Conservation (phyloP, 2,329 filamentous ascomycete genomes). For the Arachnomyces sp. region DNA sequence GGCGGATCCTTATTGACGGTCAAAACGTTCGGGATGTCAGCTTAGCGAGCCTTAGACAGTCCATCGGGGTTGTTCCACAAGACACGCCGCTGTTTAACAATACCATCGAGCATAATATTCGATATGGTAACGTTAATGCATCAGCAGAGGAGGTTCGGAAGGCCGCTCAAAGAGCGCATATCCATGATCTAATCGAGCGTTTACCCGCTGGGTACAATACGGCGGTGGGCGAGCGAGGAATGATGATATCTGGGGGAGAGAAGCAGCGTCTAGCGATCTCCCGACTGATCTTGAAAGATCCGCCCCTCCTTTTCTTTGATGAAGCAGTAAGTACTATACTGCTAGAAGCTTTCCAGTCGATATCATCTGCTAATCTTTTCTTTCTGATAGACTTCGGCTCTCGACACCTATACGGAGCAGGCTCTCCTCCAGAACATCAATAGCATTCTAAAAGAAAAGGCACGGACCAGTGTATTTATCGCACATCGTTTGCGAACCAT, state of each 20-base stretch:
- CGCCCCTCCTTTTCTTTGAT: slow-evolving; percentile 86
- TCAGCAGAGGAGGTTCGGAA: slow-evolving; percentile 63
- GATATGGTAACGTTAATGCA: slow-evolving; percentile 77
- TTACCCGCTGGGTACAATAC: slow-evolving; percentile 86
- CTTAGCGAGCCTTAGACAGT: slow-evolving; percentile 70
- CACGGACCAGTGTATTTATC: slow-evolving; percentile 86
- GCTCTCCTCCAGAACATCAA: slow-evolving; percentile 88
- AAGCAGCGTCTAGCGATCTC: slow-evolving; percentile 86
- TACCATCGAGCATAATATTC: slow-evolving; percentile 91
- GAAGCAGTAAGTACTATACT: slow-evolving; percentile 57
- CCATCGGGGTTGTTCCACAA: slow-evolving; percentile 93
- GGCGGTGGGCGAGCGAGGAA: slow-evolving; percentile 83
- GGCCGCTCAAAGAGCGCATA: slow-evolving; percentile 73
- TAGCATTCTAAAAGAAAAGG: slow-evolving; percentile 79
- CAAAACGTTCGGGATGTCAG: slow-evolving; percentile 82
- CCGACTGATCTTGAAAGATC: slow-evolving; percentile 77
- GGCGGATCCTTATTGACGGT: slow-evolving; percentile 82
- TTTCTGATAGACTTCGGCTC: slow-evolving; percentile 59
- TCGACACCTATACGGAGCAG: slow-evolving; percentile 91
- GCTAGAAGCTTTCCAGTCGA: too few species aligned
- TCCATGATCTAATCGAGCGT: slow-evolving; percentile 72
- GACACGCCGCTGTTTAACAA: slow-evolving; percentile 97
- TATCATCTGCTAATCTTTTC: neutral
- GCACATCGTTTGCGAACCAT: slow-evolving; percentile 90
- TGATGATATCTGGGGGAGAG: slow-evolving; percentile 95